A percentile compares a stretch with the other conserved stretches of the same genome.
Conservation (phyloP, 23 red algal species). For the Cyanidium caldarium region DNA sequence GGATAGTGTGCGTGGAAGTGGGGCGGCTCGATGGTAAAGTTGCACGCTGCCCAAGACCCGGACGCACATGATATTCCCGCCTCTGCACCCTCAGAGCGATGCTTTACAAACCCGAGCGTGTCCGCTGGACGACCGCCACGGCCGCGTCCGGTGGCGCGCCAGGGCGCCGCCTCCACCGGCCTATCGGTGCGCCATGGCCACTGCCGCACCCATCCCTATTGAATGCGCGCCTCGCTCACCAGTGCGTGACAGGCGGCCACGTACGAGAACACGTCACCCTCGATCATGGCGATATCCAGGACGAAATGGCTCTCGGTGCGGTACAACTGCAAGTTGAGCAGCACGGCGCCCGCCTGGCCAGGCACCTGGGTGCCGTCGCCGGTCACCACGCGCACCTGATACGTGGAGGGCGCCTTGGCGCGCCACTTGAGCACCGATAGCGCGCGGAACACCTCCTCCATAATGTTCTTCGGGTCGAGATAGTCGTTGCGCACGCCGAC, state of each 20-base stretch:
- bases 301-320: conserved; percentile 48
- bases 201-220: too few species aligned
- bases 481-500: conserved; percentile 13
- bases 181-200: too few species aligned
- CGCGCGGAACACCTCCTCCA: conserved; percentile 81
- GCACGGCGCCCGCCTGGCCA: conserved; percentile 14
- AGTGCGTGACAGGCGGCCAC: conserved; percentile 41
- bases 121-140: too few species aligned
- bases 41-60: too few species aligned
- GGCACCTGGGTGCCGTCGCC: conserved; percentile 6
- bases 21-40: too few species aligned
- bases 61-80: too few species aligned
- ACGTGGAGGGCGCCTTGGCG: conserved; percentile 55
- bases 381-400: conserved; percentile 46
- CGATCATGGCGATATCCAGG: conserved; percentile 52
- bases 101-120: too few species aligned
- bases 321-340: conserved; percentile 74
- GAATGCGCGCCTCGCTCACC: conserved; percentile 36
- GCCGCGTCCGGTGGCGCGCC: too few species aligned
- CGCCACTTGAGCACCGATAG: conserved; percentile 51
- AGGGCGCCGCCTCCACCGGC: too few species aligned
- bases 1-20: too few species aligned
- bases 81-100: too few species aligned
- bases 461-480: not conserved
- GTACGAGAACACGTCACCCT: conserved; percentile 65